These are phyloP conservation scores for Kuraishia hungarica DNA, from an alignment of 805 yeast genomes.

Conservation along the genomic window DNA sequence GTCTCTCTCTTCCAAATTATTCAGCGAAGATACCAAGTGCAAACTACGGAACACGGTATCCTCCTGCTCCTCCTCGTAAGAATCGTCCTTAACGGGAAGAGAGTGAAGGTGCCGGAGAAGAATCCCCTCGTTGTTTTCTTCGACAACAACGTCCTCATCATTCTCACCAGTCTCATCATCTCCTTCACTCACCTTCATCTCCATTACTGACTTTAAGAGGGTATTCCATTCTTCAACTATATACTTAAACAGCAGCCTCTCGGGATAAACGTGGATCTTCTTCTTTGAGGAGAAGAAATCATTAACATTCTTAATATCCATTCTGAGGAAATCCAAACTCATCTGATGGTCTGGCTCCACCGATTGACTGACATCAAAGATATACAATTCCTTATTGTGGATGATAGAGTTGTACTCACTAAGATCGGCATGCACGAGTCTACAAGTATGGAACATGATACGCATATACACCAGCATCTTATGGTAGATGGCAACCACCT, in stretches of 20 bases:
- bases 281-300: slow-evolving; percentile 70
- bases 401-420: slow-evolving; percentile 91
- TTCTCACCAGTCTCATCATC: too few species aligned
- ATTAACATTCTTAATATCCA: slow-evolving; percentile 96
- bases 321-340: slow-evolving; percentile 88
- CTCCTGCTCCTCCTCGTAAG: slow-evolving; percentile 45
- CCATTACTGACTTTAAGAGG: slow-evolving; percentile 6
- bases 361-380: slow-evolving; percentile 94
- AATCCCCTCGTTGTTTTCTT: slow-evolving; percentile 31
- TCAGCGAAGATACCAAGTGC: slow-evolving; percentile 69
- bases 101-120: slow-evolving; percentile 33
- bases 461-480: slow-evolving; percentile 82
- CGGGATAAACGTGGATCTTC: slow-evolving; percentile 72
- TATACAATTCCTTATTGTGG: slow-evolving; percentile 68
- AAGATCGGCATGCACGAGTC: slow-evolving; percentile 92
- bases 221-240: slow-evolving; percentile 44
- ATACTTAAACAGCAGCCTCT: slow-evolving; percentile 72
- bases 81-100: slow-evolving; percentile 51
- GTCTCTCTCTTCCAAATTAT: slow-evolving; percentile 86
- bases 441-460: slow-evolving; percentile 77
- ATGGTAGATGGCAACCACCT: slow-evolving; percentile 59
- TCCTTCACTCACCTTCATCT: too few species aligned
- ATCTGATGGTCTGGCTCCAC: slow-evolving; percentile 98
- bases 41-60: slow-evolving; percentile 85
- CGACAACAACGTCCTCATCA: slow-evolving; percentile 20